Conservation (phyloP, 23 red algal genomes). For the Gracilaria gracilis region DNA sequence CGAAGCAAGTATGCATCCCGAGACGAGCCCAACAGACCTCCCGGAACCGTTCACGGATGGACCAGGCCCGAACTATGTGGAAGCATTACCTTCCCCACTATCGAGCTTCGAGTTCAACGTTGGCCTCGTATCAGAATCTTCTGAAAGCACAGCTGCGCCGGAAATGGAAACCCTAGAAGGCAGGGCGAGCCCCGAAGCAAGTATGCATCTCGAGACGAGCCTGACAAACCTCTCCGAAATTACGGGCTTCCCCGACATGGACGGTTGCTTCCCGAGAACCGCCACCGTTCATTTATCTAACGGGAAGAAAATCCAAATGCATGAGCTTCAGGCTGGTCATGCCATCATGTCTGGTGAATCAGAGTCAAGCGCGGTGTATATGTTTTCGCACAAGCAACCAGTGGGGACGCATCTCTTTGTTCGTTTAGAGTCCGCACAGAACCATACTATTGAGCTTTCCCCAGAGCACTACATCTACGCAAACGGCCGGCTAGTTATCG, state of each 20-base stretch:
- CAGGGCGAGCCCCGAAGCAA: background rate
- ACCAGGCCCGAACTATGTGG: background rate
- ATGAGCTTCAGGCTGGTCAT: constrained; percentile 22
- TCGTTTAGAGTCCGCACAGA: constrained; percentile 12
- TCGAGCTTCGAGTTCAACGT: background rate
- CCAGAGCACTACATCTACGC: constrained; percentile 36
- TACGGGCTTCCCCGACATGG: background rate
- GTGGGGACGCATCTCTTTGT: background rate
- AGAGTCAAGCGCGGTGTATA: background rate
- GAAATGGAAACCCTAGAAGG: background rate
- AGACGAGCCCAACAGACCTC: background rate
- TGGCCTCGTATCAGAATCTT: background rate
- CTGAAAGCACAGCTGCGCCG: background rate
- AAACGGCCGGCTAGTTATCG: background rate
- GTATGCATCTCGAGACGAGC: background rate
- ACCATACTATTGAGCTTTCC: constrained; percentile 31
- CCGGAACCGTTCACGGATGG: background rate
- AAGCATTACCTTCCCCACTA: background rate
- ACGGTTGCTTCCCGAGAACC: constrained; percentile 17
- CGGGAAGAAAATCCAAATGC: background rate
- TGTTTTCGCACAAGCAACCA: constrained; percentile 13
- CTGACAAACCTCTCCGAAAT: background rate
- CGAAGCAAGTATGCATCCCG: background rate
- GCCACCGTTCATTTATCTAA: constrained; percentile 24
- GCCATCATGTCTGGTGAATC: background rate